Base-by-base conservation (phyloP, 306 rosid genomes). In the Lablab purpureus region DNA sequence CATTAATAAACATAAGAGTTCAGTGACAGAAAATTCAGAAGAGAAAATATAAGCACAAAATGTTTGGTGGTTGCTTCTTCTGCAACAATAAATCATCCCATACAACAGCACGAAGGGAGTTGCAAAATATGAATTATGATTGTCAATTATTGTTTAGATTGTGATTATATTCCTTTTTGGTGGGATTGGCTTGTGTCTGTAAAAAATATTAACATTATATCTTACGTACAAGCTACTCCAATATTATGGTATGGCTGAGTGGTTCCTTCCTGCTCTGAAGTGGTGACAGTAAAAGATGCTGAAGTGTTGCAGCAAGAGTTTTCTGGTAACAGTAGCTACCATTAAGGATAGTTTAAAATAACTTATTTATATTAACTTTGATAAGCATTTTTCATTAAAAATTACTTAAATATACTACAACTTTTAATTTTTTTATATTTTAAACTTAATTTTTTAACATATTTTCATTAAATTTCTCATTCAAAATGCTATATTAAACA, bases 221-320 rank as follows among this genome's bases (percentile, higher is more conserved):
- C 2, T 46, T 28, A 67, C 82, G 47, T 78, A 45, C 27, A 69
- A 69, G 69, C 75, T 46, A 78, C 71, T 56, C 70, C 22, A 45
- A 30, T 41, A 78, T 41, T 28, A 69, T 69, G 47, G 10, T 18
- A 34, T 41, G 13, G 10, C 28, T 27, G 9, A 37, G 60, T 56
- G 30, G 49, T 64, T 64, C 28, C 4, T 37, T 66, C 51, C 11
- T 37, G 12, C 45, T 40, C 50, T 19, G 51, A 65, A 36, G 8
- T 66, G 10, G 41, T 64, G 47, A 58, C 50, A 11, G 17, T 18
- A 6, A 34, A 34, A 5, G 40, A 34, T 34, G 40, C 8, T 34
- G 1, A 34, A 34, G 40, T 34, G 40, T 34, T 34, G 40, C 40
- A 34, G 40, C 0, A 34, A 34, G 9, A 34, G 8, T 34, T 34